Evolutionary conservation across 2,329 filamentous ascomycete genomes (phyloP), one percentile per base, ranked within the genome.

Genomic region (Penicillium fuscoglaucum): DNA sequence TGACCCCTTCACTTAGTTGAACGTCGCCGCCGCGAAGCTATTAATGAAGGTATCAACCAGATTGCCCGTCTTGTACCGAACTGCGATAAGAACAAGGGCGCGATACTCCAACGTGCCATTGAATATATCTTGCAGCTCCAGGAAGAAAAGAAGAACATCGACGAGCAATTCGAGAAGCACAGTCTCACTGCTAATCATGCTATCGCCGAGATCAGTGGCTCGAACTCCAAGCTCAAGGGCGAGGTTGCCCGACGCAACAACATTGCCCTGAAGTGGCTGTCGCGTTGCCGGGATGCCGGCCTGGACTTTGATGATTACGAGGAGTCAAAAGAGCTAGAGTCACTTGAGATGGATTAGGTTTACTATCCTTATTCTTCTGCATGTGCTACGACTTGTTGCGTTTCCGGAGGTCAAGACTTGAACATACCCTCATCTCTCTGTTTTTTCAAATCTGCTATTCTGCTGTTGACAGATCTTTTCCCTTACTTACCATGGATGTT

Each of bases 31-130:
- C 90, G 95, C 63, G 95, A 99, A 78, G 97, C 95, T 0, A 99
- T 99, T 74, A 99, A 99, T 66, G 95, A 99, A 77, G 95, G 95
- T 50, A 99, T 99, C 68, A 98, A 97, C 71, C 95, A 98, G 76
- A 85, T 99, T 31, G 91, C 93, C 66, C 98, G 97, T 79, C 96
- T 99, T 65, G 95, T 99, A 0, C 95, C 95, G 0, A 92, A 92
- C 15, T 97, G 93, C 70, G 95, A 99, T 78, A 99, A 98, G 83
- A 98, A 99, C 81, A 99, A 99, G 78, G 95, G 95, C 0, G 96
- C 92, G 2, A 98, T 99, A 64, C 81, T 99, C 39, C 90, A 96
- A 72, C 90, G 93, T 35, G 92, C 95, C 0, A 93, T 97, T 10
- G 88, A 91, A 63, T 98, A 96, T 79, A 98, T 99, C 72, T 90